These are phyloP conservation scores for Adansonia madagascariensis DNA, from an alignment of 441 rosid species.

Conservation along the genomic window DNA sequence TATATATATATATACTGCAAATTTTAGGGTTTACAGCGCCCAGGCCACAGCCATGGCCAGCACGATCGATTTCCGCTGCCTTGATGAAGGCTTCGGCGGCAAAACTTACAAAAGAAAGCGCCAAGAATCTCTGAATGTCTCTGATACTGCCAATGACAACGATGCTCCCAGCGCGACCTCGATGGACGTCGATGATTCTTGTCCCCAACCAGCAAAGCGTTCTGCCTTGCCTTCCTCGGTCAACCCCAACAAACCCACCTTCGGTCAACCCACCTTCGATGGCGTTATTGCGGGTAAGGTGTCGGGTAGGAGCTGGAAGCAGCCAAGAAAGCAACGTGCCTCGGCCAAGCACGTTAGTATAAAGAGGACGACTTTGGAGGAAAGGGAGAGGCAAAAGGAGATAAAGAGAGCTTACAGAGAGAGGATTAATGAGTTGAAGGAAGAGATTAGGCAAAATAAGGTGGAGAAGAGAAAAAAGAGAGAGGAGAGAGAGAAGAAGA, in stretches of 20 bases:
- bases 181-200: conserved; percentile 57
- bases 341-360: conserved; percentile 71
- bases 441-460: conserved; percentile 78
- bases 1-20: not conserved
- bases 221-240: conserved; percentile 69
- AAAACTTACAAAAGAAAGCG: conserved; percentile 90
- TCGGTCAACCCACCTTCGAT: conserved; percentile 75
- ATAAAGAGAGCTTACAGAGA: conserved; percentile 77
- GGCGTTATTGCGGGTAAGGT: conserved; percentile 85
- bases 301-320: conserved; percentile 89
- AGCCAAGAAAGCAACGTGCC: conserved; percentile 62
- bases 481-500: conserved; percentile 90
- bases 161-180: conserved; percentile 23
- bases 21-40: conserved; percentile 12
- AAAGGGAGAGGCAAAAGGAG: conserved; percentile 69
- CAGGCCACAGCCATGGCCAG: conserved; percentile 59
- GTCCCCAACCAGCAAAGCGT: conserved; percentile 67
- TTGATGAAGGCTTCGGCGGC: conserved; percentile 96
- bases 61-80: conserved; percentile 78
- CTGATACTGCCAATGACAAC: not conserved
- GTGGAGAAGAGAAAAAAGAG: conserved; percentile 78
- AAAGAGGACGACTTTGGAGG: conserved; percentile 60
- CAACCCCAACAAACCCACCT: conserved; percentile 64
- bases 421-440: conserved; percentile 78
- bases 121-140: conserved; percentile 40